These are phyloP conservation scores for Linaria vulgaris DNA, from an alignment of 257 asterid genomes.

Conservation along the genomic window DNA sequence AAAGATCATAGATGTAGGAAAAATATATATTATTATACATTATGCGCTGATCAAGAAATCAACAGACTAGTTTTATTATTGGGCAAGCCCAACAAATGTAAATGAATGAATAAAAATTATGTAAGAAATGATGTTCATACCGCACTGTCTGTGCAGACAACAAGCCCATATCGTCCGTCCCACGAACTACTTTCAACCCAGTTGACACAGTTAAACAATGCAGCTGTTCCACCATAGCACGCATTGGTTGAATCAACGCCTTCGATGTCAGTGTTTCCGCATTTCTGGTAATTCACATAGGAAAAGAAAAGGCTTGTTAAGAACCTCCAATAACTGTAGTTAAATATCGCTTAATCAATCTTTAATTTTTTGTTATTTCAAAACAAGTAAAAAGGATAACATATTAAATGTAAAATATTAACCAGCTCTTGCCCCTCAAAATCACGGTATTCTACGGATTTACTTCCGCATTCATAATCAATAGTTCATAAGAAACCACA, in stretches of 20 bases:
- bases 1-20: slow-evolving; percentile 2
- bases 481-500: slow-evolving; percentile 15
- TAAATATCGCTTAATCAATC: no score
- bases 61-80: neutral
- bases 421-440: no score
- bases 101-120: slow-evolving; percentile 14
- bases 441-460: no score
- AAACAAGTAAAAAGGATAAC: no score
- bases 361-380: no score
- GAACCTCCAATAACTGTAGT: no score
- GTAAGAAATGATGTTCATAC: slow-evolving; percentile 42
- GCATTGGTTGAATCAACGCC: slow-evolving; percentile 99
- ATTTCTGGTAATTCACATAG: slow-evolving; percentile 50
- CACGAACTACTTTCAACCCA: slow-evolving; percentile 98
- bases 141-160: slow-evolving; percentile 99
- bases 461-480: no score
- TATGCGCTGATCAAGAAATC: neutral
- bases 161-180: slow-evolving; percentile 99
- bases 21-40: neutral
- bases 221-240: slow-evolving; percentile 99
- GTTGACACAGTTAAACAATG: slow-evolving; percentile 85
- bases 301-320: slow-evolving; percentile 20
- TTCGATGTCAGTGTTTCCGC: slow-evolving; percentile 94
- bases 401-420: no score
- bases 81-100: neutral